A percentile compares a stretch with the other conserved stretches of the same genome.
phyloP scores from a whole-genome alignment of 495 filamentous ascomycete species.

The Penicillium longicatenatum region DNA sequence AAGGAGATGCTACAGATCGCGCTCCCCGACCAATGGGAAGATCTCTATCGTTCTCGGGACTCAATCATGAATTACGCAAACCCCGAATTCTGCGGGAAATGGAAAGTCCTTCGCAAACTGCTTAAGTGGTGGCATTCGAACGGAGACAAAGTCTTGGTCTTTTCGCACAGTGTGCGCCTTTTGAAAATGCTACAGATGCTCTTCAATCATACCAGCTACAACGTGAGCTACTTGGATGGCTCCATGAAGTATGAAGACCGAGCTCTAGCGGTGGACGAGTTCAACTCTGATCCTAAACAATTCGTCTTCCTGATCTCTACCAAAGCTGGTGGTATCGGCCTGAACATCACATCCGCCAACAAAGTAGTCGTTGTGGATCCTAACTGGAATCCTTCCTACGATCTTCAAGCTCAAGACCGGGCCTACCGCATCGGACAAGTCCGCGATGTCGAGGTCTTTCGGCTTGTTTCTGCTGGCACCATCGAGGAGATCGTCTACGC shows the following conservation, averaged over 20 bases:
- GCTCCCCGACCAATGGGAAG: slow-evolving; percentile 74
- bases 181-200: slow-evolving; percentile 84
- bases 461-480: slow-evolving; percentile 88
- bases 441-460: slow-evolving; percentile 94
- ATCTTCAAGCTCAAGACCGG: slow-evolving; percentile 94
- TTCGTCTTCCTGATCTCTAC: slow-evolving; percentile 98
- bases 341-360: slow-evolving; percentile 97
- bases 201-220: slow-evolving; percentile 89
- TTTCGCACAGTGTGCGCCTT: slow-evolving; percentile 85
- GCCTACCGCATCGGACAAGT: slow-evolving; percentile 95
- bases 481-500: slow-evolving; percentile 98
- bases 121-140: slow-evolving; percentile 86
- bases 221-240: slow-evolving; percentile 88
- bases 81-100: slow-evolving; percentile 94
- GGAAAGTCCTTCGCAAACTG: slow-evolving; percentile 87
- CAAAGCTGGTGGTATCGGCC: slow-evolving; percentile 82
- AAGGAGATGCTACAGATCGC: slow-evolving; percentile 74
- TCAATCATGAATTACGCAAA: slow-evolving; percentile 82
- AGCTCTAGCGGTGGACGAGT: slow-evolving; percentile 76
- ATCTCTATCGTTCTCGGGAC: slow-evolving; percentile 73
- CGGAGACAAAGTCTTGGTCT: slow-evolving; percentile 93
- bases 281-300: slow-evolving; percentile 84
- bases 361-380: slow-evolving; percentile 98
- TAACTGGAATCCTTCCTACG: slow-evolving; percentile 94
- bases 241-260: slow-evolving; percentile 85